phyloP scores from a whole-genome alignment of 768 basidiomycete species.

The Lactifluus volemus region DNA sequence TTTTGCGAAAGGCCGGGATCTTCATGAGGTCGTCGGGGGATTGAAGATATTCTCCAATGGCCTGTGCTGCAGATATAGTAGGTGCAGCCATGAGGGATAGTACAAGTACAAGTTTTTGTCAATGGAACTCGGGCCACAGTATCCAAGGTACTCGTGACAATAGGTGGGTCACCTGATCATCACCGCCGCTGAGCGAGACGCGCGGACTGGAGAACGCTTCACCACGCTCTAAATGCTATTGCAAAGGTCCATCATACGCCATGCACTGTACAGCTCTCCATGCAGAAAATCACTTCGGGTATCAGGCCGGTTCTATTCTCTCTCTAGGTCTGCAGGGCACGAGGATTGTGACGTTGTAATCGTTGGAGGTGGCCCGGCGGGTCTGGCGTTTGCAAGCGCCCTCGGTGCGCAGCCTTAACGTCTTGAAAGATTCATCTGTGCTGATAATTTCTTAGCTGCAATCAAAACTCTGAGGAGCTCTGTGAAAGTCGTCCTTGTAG shows the following conservation, averaged over 20 bases:
- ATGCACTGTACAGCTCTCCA: neutral
- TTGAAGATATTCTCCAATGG: conserved; percentile 83
- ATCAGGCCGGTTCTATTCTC: neutral
- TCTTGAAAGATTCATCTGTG: neutral
- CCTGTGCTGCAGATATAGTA: conserved; percentile 71
- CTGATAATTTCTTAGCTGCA: conserved; percentile 36
- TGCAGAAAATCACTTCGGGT: neutral
- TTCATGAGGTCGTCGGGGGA: conserved; percentile 91
- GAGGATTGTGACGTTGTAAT: conserved; percentile 81
- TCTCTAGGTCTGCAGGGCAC: neutral
- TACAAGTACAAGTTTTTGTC: neutral
- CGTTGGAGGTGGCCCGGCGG: conserved; percentile 90
- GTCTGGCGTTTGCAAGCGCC: conserved; percentile 81
- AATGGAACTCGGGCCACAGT: neutral
- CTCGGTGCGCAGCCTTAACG: conserved; percentile 46
- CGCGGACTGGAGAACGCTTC: too few relatives aligned
- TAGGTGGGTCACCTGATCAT: too few relatives aligned
- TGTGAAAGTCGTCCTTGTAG: conserved; percentile 63
- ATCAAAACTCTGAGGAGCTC: conserved; percentile 42
- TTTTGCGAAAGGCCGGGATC: conserved; percentile 82
- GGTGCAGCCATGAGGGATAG: conserved; percentile 36
- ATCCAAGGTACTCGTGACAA: too few relatives aligned
- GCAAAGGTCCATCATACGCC: neutral
- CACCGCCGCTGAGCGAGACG: too few relatives aligned
- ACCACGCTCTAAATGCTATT: neutral